Base-by-base conservation (phyloP, 176 grass and related monocot genomes). In the Aegilops umbellulata region DNA sequence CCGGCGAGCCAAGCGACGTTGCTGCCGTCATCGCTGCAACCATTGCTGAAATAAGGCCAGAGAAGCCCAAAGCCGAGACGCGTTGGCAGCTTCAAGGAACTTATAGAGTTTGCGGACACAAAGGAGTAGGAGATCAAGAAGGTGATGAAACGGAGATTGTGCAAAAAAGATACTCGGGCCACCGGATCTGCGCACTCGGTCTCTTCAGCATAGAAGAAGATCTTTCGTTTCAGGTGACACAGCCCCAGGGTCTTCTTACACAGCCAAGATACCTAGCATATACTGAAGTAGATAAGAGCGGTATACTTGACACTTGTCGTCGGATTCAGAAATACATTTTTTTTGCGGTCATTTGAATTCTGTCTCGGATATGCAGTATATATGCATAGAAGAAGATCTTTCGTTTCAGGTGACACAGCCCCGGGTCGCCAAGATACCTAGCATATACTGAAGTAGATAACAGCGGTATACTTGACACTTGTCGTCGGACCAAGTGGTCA, bases 151-250 rank as follows among this genome's bases (percentile, higher is more conserved):
- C 83, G 68, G 81, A 95, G 84, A 82, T 69, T 74, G 3, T 79
- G 81, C 51, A 93, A 95, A 0, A 95, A 89, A 81, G 93, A 90
- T 79, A 85, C 65, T 29, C 86, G 83, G 64, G 75, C 80, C 58
- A 47, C 68, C 27, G 77, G 82, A 39, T 39, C 79, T 3, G 16
- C 29, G 1, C 81, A 31, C n/a, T 60, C 69, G 6, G 9, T 84
- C 34, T 1, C 61, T 84, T 87, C 77, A 81, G n/a, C 77, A 11
- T 81, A 85, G 62, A 46, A 25, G 65, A 42, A 13, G 46, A 13
- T 61, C 74, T 51, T 68, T 84, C 41, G 62, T 51, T 68, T 84
- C 24, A 79, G 80, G 86, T 55, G 53, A 31, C 88, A 72, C 44
- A 74, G 14, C 57, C 11, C 35, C 24, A 10, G 38, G 8, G 79